These are phyloP conservation scores for Vitis cinerea DNA, from an alignment of 164 flowering plant genomes.

Conservation along the genomic window DNA sequence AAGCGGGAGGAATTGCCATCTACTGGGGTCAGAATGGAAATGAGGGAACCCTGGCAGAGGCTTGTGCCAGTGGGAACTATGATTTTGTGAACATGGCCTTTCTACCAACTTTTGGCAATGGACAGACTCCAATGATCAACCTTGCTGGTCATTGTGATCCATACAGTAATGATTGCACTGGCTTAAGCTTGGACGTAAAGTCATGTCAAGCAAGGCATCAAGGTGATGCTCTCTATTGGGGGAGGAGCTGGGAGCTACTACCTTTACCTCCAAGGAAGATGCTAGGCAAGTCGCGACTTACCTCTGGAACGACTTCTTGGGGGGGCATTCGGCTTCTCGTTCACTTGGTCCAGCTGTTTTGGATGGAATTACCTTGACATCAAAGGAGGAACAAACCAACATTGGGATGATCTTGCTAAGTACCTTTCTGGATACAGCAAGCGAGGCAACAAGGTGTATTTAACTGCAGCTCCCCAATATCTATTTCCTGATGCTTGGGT, in stretches of 20 bases:
- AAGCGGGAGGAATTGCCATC: conserved; percentile 18
- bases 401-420: conserved; percentile 23
- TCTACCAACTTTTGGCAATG: conserved; percentile 2
- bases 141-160: conserved; percentile 9
- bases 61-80: neutral
- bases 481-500: neutral
- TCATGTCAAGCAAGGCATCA: conserved; percentile 10
- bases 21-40: conserved; percentile 29
- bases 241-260: conserved; percentile 11
- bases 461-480: conserved; percentile 33
- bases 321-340: neutral
- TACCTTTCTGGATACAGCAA: conserved; percentile 7
- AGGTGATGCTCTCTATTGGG: conserved; percentile 8
- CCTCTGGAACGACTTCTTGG: conserved; percentile 10
- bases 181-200: conserved; percentile 7
- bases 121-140: conserved; percentile 5
- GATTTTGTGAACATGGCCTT: neutral
- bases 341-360: conserved; percentile 13
- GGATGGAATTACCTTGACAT: conserved; percentile 17
- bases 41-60: conserved; percentile 19
- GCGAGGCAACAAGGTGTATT: conserved; percentile 23
- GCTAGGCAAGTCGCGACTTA: conserved; percentile 7
- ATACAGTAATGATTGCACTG: conserved; percentile 2
- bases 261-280: neutral
- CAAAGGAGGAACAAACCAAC: conserved; percentile 11